Base-by-base conservation (phyloP, 2,329 filamentous ascomycete species). In the Pseudocercospora pini-densiflorae region DNA sequence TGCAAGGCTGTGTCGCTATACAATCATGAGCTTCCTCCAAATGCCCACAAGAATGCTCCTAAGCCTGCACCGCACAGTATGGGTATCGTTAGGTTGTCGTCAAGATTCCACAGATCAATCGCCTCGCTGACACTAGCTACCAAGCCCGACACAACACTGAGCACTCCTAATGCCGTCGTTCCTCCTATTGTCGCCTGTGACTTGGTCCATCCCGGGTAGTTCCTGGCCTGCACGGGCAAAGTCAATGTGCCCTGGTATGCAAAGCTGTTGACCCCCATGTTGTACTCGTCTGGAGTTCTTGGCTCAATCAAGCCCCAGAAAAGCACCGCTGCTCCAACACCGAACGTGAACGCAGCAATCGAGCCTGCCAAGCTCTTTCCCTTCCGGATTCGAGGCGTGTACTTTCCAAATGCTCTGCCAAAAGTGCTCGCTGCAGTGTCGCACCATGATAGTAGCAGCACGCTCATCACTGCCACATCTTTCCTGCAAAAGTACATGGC, bases 31-130 rank as follows among this genome's bases (percentile, higher is more conserved):
- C 63, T 68, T 51, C 66, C 62, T 23, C 70, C 90, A 84, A 97
- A 97, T 58, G 93, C 79, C 81, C 92, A 96, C 74, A 98, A 85
- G 78, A 99, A 97, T 0, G 90, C 91, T 90, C 92, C 97, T 68
- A 99, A 89, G 6, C 94, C 94, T 54, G 93, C 81, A 24, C 94
- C 93, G 77, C 93, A 97, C 59, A 99, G 84, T 27, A 97, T 89
- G 1, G 95, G 95, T 79, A 99, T 99, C 59, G 94, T 98, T 73
- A 99, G 83, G 80, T 99, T 99, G 81, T 99, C 95, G 76, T 99
- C 95, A 91, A 93, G 94, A 57, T 93, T 92, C 77, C 93, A 97
- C 0, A 98, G 76, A 80, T 99, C 93, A 54, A 97, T 85, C 16
- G 94, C 91, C 80, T 99, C 95, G 75, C 93, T 97, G 53, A 89